Conservation (phyloP, 169 alveolate species). For the Plasmodium knowlesi region DNA sequence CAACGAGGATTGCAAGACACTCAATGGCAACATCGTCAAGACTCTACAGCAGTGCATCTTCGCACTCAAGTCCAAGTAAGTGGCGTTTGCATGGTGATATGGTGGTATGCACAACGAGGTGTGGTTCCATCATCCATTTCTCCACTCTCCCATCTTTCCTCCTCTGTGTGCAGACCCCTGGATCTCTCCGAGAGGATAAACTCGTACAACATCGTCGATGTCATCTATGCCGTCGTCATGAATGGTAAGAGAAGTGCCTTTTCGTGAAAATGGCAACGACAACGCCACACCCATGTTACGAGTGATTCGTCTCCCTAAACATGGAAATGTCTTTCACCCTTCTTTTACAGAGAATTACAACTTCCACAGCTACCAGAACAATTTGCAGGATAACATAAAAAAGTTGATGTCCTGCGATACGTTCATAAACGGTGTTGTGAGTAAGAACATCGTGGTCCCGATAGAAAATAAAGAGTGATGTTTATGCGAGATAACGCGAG, state of each 20-base stretch:
- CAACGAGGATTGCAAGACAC: conserved; percentile 22
- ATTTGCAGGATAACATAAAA: conserved; percentile 17
- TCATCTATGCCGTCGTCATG: conserved; percentile 31
- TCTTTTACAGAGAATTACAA: conserved; percentile 27
- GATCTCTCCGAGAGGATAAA: conserved; percentile 26
- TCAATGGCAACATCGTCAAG: conserved; percentile 8
- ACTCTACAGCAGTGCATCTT: conserved; percentile 43
- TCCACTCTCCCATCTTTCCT: background rate
- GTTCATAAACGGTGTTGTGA: conserved; percentile 14
- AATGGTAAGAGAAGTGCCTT: conserved; percentile 15
- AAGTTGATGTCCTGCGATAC: conserved; percentile 11
- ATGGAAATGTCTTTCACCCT: background rate
- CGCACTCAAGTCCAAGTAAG: conserved; percentile 51
- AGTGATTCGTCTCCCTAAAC: background rate
- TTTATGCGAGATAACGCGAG: background rate
- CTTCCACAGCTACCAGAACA: conserved; percentile 41
- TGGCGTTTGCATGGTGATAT: background rate
- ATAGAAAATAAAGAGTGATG: conserved; percentile 11
- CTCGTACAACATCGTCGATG: conserved; percentile 29
- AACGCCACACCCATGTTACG: background rate
- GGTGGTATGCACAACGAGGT: background rate
- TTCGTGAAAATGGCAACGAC: background rate
- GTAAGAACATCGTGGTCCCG: conserved; percentile 36
- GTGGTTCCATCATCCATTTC: background rate
- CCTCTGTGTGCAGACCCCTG: background rate